Base-by-base conservation (phyloP, 2,329 filamentous ascomycete genomes). In the Aspergillus versicolor region DNA sequence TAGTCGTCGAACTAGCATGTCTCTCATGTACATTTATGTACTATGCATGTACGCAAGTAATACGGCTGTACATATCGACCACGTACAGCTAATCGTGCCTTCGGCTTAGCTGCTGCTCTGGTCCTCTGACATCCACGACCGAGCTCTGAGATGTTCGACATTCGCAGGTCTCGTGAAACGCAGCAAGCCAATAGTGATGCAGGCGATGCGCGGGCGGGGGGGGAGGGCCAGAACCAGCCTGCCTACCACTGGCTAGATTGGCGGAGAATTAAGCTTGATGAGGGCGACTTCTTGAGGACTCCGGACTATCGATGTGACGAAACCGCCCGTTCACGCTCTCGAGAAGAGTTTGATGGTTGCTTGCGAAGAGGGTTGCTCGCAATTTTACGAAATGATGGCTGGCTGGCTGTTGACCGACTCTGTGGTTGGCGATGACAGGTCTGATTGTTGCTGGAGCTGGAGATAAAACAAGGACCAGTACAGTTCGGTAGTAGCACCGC, bases 101-200 rank as follows among this genome's bases (percentile, higher is more conserved):
- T n/a, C 12, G 34, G 34, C 34, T 15, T 24, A 11, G 41, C 42
- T 44, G 42, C 42, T 43, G 19, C 41, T 43, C 17, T 43, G 34
- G 34, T n/a, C 34, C 41, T 17, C 41, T 45, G 15, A 22, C 43
- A n/a, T 22, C 27, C 43, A 22, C 22, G 42, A 8, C 30, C 27
- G 19, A 21, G 46, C 46, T 30, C 24, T 19, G 27, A 22, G 49
- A 52, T 52, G 50, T 45, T 24, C 50, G 38, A 52, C 50, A 27
- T 34, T 21, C n/a, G 38, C 7, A 38, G 41, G 50, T 52, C 50
- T 52, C 50, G 50, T 52, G 50, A 21, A 52, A 52, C 50, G 41
- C 19, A 30, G 50, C 41, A 52, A 42, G 21, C 50, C 42, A 52
- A 52, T 52, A 45, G 50, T 45, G 41, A 22, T 7, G 41, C 21